Evolutionary conservation across 305 asterid species (phyloP).

Genomic region (Fraxinus latifolia): DNA sequence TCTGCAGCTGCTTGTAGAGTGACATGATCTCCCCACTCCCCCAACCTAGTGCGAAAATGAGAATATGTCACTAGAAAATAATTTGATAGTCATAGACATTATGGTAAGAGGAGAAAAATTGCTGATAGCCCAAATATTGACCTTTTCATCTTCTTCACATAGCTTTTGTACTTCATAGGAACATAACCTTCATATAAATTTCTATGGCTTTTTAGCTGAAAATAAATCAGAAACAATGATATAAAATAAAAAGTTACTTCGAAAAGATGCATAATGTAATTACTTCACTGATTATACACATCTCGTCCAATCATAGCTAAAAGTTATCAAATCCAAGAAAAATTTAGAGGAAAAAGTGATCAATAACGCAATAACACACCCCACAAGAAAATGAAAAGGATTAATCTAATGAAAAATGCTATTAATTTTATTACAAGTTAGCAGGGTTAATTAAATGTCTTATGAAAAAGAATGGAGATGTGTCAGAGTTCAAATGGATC

Average conservation of each 20-base stretch:
- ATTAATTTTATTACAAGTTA: neutral
- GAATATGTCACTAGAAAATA: slow-evolving; percentile 12
- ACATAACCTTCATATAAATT: slow-evolving; percentile 81
- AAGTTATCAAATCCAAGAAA: neutral
- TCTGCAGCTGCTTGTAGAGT: slow-evolving; percentile 99
- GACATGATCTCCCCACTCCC: slow-evolving; percentile 97
- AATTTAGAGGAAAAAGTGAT: neutral
- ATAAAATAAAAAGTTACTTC: slow-evolving; percentile 3
- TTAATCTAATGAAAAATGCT: neutral
- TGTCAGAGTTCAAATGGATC: neutral
- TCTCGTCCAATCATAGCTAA: neutral
- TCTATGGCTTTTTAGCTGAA: slow-evolving; percentile 73
- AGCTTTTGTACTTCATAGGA: slow-evolving; percentile 80
- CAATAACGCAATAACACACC: neutral
- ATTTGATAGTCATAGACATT: neutral
- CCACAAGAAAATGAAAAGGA: neutral
- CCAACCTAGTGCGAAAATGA: slow-evolving; percentile 43
- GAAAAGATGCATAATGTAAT: neutral
- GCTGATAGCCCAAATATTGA: slow-evolving; percentile 22
- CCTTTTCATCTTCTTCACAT: slow-evolving; percentile 85
- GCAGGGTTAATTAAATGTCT: neutral
- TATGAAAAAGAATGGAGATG: neutral
- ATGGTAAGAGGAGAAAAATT: neutral
- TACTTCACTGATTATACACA: neutral
- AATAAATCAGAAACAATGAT: slow-evolving; percentile 23